Evolutionary conservation across 768 basidiomycete genomes (phyloP).

Genomic region (Lactarius hatsudake): DNA sequence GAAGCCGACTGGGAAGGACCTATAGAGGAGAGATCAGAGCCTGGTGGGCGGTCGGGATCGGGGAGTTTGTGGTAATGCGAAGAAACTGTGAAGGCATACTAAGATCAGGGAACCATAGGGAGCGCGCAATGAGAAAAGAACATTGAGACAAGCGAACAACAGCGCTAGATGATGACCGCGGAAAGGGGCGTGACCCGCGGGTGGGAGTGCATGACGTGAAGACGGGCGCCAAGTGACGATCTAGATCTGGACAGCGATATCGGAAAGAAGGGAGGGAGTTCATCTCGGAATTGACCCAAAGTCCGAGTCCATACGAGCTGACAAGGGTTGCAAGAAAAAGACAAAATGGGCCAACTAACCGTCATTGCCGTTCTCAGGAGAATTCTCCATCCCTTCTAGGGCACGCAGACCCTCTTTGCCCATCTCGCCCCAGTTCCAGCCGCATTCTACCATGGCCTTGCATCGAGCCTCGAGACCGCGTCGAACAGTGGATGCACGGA

Average conservation of each 20-base stretch:
- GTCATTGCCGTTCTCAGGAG: conserved; percentile 29
- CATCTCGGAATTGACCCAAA: not conserved
- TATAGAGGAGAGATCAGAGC: conserved; percentile 61
- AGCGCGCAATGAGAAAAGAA: conserved; percentile 1
- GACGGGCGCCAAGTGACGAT: conserved; percentile 9
- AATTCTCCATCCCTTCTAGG: conserved; percentile 32
- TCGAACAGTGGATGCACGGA: conserved; percentile 53
- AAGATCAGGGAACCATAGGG: conserved; percentile 7
- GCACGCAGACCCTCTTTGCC: conserved; percentile 60
- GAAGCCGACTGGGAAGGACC: conserved; percentile 78
- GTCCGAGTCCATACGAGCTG: conserved; percentile 2
- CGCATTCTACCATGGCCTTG: conserved; percentile 67
- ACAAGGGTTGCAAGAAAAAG: conserved; percentile 6
- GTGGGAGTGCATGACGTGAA: no score
- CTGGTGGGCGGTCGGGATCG: conserved; percentile 25
- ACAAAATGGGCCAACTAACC: conserved; percentile 31
- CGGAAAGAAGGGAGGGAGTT: not conserved
- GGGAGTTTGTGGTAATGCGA: conserved; percentile 11
- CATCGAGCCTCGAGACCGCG: conserved; percentile 63
- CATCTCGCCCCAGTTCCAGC: conserved; percentile 63
- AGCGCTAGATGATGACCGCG: not conserved
- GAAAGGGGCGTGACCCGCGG: not conserved
- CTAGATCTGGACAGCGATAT: not conserved
- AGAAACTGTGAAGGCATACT: conserved; percentile 24
- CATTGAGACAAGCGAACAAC: not conserved